Conservation (phyloP, 306 rosid genomes). For the cucumber (Cucumis sativus) region DNA sequence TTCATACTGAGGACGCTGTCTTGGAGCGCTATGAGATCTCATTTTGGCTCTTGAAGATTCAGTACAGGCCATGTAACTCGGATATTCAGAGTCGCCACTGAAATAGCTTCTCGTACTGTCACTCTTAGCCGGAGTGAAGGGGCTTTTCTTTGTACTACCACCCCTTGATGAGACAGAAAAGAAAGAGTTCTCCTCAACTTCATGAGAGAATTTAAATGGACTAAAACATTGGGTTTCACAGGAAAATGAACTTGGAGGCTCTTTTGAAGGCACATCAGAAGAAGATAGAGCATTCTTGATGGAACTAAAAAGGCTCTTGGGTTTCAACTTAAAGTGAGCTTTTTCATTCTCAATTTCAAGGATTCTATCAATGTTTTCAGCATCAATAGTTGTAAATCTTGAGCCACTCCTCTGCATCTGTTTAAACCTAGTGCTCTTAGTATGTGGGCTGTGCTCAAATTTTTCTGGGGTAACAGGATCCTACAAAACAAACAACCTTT, state of each 20-base stretch:
- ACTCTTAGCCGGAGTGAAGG: constrained; percentile 53
- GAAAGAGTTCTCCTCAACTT: constrained; percentile 45
- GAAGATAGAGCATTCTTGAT: constrained; percentile 10
- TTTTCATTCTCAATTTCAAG: constrained; percentile 45
- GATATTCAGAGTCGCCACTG: constrained; percentile 45
- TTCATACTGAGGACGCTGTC: constrained; percentile 55
- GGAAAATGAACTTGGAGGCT: constrained; percentile 34
- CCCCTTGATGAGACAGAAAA: constrained; percentile 48
- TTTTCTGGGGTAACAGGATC: constrained; percentile 89
- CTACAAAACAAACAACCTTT: constrained; percentile 17
- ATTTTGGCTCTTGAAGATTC: constrained; percentile 68
- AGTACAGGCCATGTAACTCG: constrained; percentile 73
- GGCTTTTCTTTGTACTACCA: constrained; percentile 39
- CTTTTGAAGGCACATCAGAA: constrained; percentile 39
- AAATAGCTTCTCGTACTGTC: constrained; percentile 49
- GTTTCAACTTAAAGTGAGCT: constrained; percentile 20
- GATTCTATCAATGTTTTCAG: constrained; percentile 23
- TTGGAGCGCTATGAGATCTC: constrained; percentile 68
- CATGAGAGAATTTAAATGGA: constrained; percentile 24
- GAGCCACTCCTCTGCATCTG: constrained; percentile 52
- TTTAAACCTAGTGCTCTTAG: constrained; percentile 33
- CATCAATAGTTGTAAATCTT: constrained; percentile 23
- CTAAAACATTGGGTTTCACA: constrained; percentile 34
- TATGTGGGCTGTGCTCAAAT: constrained; percentile 41
- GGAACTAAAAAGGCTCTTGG: constrained; percentile 36